These are phyloP conservation scores for Mycena crocata DNA, from an alignment of 768 basidiomycete genomes.

Conservation along the genomic window DNA sequence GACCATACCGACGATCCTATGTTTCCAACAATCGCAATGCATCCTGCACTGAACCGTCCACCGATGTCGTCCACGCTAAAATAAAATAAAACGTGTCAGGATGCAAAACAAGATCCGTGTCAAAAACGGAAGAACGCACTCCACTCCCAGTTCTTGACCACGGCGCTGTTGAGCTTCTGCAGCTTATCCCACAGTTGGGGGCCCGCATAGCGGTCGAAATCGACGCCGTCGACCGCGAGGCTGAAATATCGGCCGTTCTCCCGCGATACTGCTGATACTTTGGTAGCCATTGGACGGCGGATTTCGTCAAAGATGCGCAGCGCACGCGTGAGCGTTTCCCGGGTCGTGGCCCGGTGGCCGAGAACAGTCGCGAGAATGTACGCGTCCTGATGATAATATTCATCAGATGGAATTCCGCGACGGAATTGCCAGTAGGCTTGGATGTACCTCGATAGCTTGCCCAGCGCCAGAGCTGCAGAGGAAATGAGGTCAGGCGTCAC, in stretches of 20 bases:
- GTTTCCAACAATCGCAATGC: slow-evolving; percentile 47
- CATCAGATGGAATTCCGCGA: slow-evolving; percentile 35
- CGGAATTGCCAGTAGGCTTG: not conserved
- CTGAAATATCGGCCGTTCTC: slow-evolving; percentile 57
- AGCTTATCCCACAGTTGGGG: slow-evolving; percentile 43
- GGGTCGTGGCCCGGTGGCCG: slow-evolving; percentile 55
- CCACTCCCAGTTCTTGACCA: slow-evolving; percentile 73
- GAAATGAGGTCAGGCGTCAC: not conserved
- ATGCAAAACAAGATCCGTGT: not conserved
- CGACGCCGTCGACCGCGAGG: slow-evolving; percentile 47
- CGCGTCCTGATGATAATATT: slow-evolving; percentile 62
- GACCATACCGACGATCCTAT: not conserved
- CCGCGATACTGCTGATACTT: slow-evolving; percentile 53
- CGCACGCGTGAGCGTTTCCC: slow-evolving; percentile 53
- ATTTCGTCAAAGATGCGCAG: slow-evolving; percentile 62
- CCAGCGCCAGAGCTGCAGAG: slow-evolving; percentile 59
- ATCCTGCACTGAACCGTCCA: slow-evolving; percentile 54
- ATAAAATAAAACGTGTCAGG: not conserved
- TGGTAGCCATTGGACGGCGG: slow-evolving; percentile 57
- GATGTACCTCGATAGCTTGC: slow-evolving; percentile 65
- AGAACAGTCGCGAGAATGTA: slow-evolving; percentile 58
- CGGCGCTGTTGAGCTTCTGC: slow-evolving; percentile 49
- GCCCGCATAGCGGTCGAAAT: slow-evolving; percentile 28
- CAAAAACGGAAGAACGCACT: slow-evolving; percentile 30
- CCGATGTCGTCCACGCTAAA: slow-evolving; percentile 57